phyloP scores from a whole-genome alignment of 1,284 basidiomycete species.

The Meira nashicola region DNA sequence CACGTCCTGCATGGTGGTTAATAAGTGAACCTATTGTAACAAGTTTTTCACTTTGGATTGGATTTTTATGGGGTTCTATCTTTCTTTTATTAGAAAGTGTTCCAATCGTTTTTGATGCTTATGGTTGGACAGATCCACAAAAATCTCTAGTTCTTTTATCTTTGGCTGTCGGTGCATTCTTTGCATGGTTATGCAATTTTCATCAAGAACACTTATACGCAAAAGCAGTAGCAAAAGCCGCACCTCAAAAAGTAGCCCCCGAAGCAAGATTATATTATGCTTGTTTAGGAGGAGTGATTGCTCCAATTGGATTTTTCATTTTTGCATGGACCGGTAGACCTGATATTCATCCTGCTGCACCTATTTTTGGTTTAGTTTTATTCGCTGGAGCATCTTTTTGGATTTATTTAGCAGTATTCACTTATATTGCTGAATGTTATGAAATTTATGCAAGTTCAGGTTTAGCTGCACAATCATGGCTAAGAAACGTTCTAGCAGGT shows the following conservation, averaged over 20 bases:
- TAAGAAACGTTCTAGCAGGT: slow-evolving; percentile 35
- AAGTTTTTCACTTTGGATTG: slow-evolving; percentile 56
- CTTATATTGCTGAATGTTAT: slow-evolving; percentile 35
- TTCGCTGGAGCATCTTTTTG: slow-evolving; percentile 26
- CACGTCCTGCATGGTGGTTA: slow-evolving; percentile 50
- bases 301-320: slow-evolving; percentile 33
- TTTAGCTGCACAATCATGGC: slow-evolving; percentile 36
- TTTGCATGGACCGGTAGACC: slow-evolving; percentile 33
- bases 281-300: slow-evolving; percentile 29
- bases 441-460: slow-evolving; percentile 49
- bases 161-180: slow-evolving; percentile 33
- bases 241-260: slow-evolving; percentile 46
- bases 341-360: slow-evolving; percentile 13
- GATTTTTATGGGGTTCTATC: slow-evolving; percentile 30
- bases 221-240: slow-evolving; percentile 11
- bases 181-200: slow-evolving; percentile 67
- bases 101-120: slow-evolving; percentile 40
- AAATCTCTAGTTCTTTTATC: slow-evolving; percentile 29
- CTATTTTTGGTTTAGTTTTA: slow-evolving; percentile 30
- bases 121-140: slow-evolving; percentile 34
- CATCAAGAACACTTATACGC: slow-evolving; percentile 43
- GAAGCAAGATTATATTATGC: slow-evolving; percentile 56
- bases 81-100: slow-evolving; percentile 29
- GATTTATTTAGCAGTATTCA: slow-evolving; percentile 12
- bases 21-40: slow-evolving; percentile 56